These are phyloP conservation scores for Cryptococcus sp. DNA, from an alignment of 1,284 basidiomycete species.

Conservation along the genomic window DNA sequence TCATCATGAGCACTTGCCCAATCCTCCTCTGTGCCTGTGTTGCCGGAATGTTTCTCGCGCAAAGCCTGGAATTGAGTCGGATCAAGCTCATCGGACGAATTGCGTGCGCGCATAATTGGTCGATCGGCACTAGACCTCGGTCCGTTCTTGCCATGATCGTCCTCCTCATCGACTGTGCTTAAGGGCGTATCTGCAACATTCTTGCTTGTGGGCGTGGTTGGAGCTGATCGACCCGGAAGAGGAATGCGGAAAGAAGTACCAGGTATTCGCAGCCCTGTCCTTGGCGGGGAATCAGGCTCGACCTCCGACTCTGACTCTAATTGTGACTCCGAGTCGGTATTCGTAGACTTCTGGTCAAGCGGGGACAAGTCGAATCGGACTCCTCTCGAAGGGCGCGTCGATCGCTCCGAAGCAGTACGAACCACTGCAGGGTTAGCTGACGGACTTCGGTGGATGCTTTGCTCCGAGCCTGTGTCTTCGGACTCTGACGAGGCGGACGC, in stretches of 20 bases:
- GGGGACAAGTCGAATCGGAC: constrained; percentile 25
- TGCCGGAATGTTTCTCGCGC: neutral
- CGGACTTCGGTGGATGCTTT: neutral
- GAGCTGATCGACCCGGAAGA: no score
- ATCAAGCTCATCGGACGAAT: constrained; percentile 6
- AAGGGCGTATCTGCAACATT: no score
- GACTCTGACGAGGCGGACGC: no score
- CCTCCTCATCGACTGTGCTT: no score
- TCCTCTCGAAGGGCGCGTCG: constrained; percentile 14
- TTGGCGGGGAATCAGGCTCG: constrained; percentile 5
- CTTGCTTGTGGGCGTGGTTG: no score
- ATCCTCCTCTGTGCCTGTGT: no score
- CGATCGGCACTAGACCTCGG: neutral
- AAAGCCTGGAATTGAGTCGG: neutral
- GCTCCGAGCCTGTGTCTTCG: no score
- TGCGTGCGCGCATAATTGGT: neutral
- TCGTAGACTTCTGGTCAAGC: no score
- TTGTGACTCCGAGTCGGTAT: no score
- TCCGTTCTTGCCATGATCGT: no score
- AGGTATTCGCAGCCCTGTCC: constrained; percentile 21
- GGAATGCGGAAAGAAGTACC: constrained; percentile 21
- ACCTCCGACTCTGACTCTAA: neutral
- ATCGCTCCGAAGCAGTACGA: constrained; percentile 10
- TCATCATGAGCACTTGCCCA: neutral
- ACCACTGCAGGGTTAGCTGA: neutral